A percentile compares a stretch with the other conserved stretches of the same genome.
These are phyloP conservation scores for Eutrema heterophyllum DNA, from an alignment of 345 rosid species.

Conservation along the genomic window DNA sequence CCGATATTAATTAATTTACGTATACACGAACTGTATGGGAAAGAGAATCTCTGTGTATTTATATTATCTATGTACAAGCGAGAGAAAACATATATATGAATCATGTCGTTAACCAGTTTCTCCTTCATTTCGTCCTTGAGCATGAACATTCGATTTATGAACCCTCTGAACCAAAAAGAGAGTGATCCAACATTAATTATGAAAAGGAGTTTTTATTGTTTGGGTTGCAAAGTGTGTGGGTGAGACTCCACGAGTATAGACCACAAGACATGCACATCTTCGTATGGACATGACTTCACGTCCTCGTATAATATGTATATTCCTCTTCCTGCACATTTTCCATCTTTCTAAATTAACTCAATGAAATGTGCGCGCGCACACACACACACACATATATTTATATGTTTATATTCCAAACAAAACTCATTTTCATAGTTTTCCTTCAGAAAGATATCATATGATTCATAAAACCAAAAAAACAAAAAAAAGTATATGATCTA, in stretches of 20 bases:
- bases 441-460: neutral
- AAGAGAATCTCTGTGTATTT: constrained; percentile 19
- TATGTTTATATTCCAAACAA: neutral
- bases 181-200: neutral
- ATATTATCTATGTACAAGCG: constrained; percentile 24
- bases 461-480: constrained; percentile 1
- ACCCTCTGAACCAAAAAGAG: constrained; percentile 20
- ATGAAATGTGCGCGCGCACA: neutral
- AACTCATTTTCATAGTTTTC: neutral
- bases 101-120: neutral
- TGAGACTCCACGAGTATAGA: constrained; percentile 86
- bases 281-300: constrained; percentile 81
- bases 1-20: neutral
- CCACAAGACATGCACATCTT: constrained; percentile 93
- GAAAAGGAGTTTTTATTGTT: constrained; percentile 33
- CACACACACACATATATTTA: neutral
- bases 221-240: constrained; percentile 41
- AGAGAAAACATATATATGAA: constrained; percentile 6
- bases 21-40: neutral
- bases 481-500: neutral
- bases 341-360: neutral
- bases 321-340: constrained; percentile 61
- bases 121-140: constrained; percentile 9
- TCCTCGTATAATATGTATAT: constrained; percentile 83
- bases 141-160: constrained; percentile 13